Evolutionary conservation across 345 rosid species (phyloP).

Genomic region (Ceriops decandra): DNA sequence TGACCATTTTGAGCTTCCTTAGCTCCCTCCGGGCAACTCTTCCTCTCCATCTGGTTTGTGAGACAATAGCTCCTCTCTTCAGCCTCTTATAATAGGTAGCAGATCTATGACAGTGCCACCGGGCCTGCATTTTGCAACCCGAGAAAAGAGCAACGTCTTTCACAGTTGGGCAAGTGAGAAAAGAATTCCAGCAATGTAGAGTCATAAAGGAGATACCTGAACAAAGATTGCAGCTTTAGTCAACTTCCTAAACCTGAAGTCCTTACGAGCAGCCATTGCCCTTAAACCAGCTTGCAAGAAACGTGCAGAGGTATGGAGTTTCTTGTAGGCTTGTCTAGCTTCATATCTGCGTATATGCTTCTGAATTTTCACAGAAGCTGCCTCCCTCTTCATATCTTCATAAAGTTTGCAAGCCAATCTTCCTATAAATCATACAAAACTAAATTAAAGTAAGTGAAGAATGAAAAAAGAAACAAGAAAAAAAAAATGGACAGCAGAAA

Average conservation of each 20-base stretch:
- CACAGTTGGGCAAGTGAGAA: neutral
- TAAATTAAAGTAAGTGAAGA: constrained; percentile 7
- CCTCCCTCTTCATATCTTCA: constrained; percentile 44
- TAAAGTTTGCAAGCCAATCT: constrained; percentile 56
- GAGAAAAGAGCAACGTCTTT: neutral
- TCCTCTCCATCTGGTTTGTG: constrained; percentile 82
- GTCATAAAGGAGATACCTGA: constrained; percentile 36
- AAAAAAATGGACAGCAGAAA: too few species aligned
- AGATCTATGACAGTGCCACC: constrained; percentile 62
- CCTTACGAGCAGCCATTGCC: constrained; percentile 60
- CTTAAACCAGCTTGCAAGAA: constrained; percentile 61
- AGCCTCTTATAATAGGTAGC: constrained; percentile 55
- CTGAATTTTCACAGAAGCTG: constrained; percentile 70
- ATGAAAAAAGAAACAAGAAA: neutral
- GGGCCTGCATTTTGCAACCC: constrained; percentile 42
- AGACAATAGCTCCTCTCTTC: constrained; percentile 48
- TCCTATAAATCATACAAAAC: constrained; percentile 38
- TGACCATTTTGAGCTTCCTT: constrained; percentile 73
- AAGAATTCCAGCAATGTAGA: constrained; percentile 1
- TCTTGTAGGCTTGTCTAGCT: constrained; percentile 50
- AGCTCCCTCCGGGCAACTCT: constrained; percentile 63
- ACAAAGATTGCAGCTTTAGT: constrained; percentile 63
- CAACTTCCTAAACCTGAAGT: constrained; percentile 54
- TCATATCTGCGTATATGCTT: constrained; percentile 48
- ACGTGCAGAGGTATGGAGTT: constrained; percentile 48